Evolutionary conservation across 495 filamentous ascomycete species (phyloP).

Genomic region (Penicillium canescens): DNA sequence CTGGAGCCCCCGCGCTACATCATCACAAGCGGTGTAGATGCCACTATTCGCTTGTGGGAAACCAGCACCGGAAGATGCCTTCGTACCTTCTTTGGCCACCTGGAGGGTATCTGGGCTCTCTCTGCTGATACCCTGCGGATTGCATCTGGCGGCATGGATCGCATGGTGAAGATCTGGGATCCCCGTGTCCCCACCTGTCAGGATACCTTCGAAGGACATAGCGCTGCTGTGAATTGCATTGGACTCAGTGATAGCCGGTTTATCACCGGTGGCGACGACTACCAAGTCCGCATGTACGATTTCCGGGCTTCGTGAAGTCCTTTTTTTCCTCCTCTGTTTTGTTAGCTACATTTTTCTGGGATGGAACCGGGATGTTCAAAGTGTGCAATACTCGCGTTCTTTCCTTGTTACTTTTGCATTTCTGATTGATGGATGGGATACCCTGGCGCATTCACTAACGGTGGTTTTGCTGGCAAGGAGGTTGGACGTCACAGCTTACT

Average conservation of each 20-base stretch:
- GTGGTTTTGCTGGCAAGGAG: neutral
- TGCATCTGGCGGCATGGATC: constrained; percentile 86
- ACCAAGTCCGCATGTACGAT: constrained; percentile 83
- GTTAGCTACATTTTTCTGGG: neutral
- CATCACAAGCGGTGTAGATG: constrained; percentile 86
- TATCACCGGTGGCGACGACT: constrained; percentile 90
- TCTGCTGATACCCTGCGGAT: constrained; percentile 88
- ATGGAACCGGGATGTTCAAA: neutral
- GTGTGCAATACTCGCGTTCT: neutral
- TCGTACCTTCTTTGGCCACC: constrained; percentile 91
- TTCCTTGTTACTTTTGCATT: constrained; percentile 1
- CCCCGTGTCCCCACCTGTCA: constrained; percentile 87
- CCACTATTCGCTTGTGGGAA: constrained; percentile 92
- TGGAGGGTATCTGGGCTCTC: constrained; percentile 94
- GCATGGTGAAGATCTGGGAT: constrained; percentile 97
- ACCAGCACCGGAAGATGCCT: constrained; percentile 76
- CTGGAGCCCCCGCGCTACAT: constrained; percentile 83
- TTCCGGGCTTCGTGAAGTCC: constrained; percentile 55
- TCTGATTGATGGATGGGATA: constrained; percentile 18
- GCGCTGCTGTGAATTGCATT: constrained; percentile 88
- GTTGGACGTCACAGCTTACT: neutral
- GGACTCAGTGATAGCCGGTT: constrained; percentile 85
- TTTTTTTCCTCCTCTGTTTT: neutral
- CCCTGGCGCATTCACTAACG: constrained; percentile 18
- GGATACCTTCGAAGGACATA: constrained; percentile 85